Evolutionary conservation across 768 basidiomycete species (phyloP).

Genomic region (Kwoniella shandongensis): DNA sequence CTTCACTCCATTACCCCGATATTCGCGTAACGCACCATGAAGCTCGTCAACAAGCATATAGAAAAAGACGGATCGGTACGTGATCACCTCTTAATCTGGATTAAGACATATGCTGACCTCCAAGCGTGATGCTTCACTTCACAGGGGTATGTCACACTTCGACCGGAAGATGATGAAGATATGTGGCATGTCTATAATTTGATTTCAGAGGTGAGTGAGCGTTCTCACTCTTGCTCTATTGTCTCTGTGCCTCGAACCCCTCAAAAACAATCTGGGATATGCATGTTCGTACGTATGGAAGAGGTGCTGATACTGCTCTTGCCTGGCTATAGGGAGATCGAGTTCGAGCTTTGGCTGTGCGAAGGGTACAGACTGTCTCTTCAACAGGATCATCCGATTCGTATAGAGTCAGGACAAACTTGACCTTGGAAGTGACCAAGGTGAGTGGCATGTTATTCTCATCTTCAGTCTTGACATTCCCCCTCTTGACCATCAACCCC

Average conservation of each 20-base stretch:
- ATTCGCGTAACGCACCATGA: constrained; percentile 71
- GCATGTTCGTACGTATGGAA: too few species aligned
- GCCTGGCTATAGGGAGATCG: constrained; percentile 71
- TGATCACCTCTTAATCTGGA: constrained; percentile 16
- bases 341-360: constrained; percentile 79
- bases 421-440: constrained; percentile 76
- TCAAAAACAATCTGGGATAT: too few species aligned
- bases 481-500: neutral
- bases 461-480: neutral
- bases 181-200: constrained; percentile 99
- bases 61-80: constrained; percentile 80
- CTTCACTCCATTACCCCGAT: too few species aligned
- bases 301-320: too few species aligned
- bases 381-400: constrained; percentile 93
- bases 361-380: constrained; percentile 86
- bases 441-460: constrained; percentile 54
- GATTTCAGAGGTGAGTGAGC: constrained; percentile 66
- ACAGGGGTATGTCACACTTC: constrained; percentile 88
- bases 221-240: neutral
- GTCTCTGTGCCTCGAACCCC: too few species aligned
- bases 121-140: constrained; percentile 23
- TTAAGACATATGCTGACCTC: constrained; percentile 26
- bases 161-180: constrained; percentile 97
- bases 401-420: constrained; percentile 76
- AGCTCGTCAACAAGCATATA: constrained; percentile 75